Evolutionary conservation across 345 rosid genomes (phyloP).

Genomic region (Citrus sp.): DNA sequence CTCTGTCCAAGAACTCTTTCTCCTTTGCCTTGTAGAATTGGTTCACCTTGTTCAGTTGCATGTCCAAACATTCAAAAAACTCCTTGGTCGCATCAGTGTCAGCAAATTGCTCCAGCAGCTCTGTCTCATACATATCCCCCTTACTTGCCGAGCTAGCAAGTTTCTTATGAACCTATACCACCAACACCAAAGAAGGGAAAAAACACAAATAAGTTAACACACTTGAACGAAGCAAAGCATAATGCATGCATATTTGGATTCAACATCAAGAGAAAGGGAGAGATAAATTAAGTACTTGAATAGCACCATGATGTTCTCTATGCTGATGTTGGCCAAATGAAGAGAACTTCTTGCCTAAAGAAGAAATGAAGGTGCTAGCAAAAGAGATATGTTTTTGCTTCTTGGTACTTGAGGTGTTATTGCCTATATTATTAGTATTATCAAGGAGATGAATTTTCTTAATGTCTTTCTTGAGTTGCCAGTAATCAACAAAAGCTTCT

Average conservation of each 20-base stretch:
- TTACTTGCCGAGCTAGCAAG: conserved; percentile 64
- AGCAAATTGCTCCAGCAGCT: conserved; percentile 69
- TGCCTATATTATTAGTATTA: neutral
- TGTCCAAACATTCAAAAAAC: conserved; percentile 73
- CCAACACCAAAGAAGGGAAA: neutral
- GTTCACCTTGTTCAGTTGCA: conserved; percentile 92
- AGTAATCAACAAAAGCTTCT: conserved; percentile 94
- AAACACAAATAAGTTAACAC: neutral
- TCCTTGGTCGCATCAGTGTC: conserved; percentile 77
- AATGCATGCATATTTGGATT: neutral
- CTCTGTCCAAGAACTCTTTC: conserved; percentile 89
- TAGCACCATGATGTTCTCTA: conserved; percentile 56
- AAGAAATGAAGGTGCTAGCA: conserved; percentile 34
- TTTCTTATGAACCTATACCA: conserved; percentile 66
- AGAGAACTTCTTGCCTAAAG: conserved; percentile 44
- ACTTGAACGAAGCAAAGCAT: neutral
- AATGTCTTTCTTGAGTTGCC: conserved; percentile 83
- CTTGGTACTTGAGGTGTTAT: conserved; percentile 9
- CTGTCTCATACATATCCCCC: conserved; percentile 78
- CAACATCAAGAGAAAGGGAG: neutral
- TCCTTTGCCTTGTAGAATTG: conserved; percentile 78
- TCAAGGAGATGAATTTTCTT: conserved; percentile 50
- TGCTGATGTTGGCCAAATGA: conserved; percentile 35
- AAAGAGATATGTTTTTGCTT: conserved; percentile 18
- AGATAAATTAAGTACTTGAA: conserved; percentile 49